Base-by-base conservation (phyloP, 768 basidiomycete species). In the Antrodiella citrinella region DNA sequence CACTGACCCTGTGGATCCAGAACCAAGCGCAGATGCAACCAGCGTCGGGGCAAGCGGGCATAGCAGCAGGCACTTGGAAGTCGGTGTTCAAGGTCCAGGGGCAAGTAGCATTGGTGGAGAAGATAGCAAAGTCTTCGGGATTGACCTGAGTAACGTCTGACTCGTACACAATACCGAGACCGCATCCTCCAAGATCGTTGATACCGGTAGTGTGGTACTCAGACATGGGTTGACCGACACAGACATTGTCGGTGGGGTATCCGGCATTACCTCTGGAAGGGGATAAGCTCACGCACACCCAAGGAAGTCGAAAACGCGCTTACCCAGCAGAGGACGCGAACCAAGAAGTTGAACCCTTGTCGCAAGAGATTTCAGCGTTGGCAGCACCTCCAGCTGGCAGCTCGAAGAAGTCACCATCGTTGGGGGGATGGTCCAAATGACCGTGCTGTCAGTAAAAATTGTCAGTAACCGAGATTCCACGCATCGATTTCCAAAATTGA, bases 291-390 rank as follows among this genome's bases (percentile, higher is more conserved):
- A n/a, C n/a, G n/a, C n/a, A n/a, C n/a, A n/a, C n/a, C n/a, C n/a
- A n/a, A n/a, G n/a, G n/a, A n/a, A n/a, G n/a, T n/a, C n/a, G n/a
- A n/a, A n/a, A n/a, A n/a, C n/a, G n/a, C n/a, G 19, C 41, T 43
- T 9, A 43, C 41, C 79, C 78, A 11, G 72, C 67, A 1, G 75
- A 72, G 2, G 74, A 74, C 19, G 69, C 71, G 49, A 72, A 81
- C 57, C 62, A 84, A 4, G 79, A 72, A 0, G 83, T 86, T 0
- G 76, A 76, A 24, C 74, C 74, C 53, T 84, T 84, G 64, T 77
- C 70, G 67, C 82, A 73, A 4, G 69, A 74, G 20, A 85, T 69
- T 59, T 86, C 73, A 3, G 72, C 58, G 2, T 74, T 81, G 26
- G 71, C 78, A 7, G 64, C 66, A 51, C 76, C 57, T 25, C 84